Percentiles rank a stretch among this genome's conserved stretches.
These are phyloP conservation scores for Platanus orientalis DNA, from an alignment of 164 flowering plant species.

Conservation along the genomic window DNA sequence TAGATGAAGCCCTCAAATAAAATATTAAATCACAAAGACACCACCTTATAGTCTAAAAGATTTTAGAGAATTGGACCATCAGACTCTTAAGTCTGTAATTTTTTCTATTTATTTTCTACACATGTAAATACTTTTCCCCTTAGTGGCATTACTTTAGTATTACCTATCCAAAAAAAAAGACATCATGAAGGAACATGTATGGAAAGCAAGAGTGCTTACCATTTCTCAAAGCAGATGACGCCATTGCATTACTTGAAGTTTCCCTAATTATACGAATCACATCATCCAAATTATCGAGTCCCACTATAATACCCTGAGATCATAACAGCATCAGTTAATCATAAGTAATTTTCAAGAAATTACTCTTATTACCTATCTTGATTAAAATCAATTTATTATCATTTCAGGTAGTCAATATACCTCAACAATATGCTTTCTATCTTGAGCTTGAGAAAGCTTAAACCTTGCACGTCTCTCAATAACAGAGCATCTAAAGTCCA, in stretches of 20 bases:
- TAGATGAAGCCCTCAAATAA: too few species aligned
- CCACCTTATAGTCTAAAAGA: too few species aligned
- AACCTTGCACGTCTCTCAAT: slow-evolving; percentile 83
- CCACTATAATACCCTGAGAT: slow-evolving; percentile 70
- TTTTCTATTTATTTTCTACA: too few species aligned
- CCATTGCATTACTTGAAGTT: slow-evolving; percentile 64
- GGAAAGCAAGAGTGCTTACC: slow-evolving; percentile 31
- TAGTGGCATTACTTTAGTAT: too few species aligned
- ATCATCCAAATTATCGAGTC: slow-evolving; percentile 84
- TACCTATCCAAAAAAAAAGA: too few species aligned
- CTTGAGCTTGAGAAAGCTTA: slow-evolving; percentile 79
- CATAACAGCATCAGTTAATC: slow-evolving; percentile 2
- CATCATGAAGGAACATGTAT: not conserved
- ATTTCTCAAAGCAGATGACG: slow-evolving; percentile 55
- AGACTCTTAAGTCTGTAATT: too few species aligned
- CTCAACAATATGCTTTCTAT: slow-evolving; percentile 83
- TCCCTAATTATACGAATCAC: slow-evolving; percentile 66
- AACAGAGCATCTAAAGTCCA: slow-evolving; percentile 92
- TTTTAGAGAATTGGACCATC: too few species aligned
- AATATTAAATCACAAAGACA: too few species aligned
- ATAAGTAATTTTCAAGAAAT: not conserved
- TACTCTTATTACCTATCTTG: too few species aligned
- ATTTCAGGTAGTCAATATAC: slow-evolving; percentile 27
- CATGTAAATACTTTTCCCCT: too few species aligned
- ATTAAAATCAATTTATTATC: not conserved